These are phyloP conservation scores for Flueggea neowawraea DNA, from an alignment of 441 rosid species.

Conservation along the genomic window DNA sequence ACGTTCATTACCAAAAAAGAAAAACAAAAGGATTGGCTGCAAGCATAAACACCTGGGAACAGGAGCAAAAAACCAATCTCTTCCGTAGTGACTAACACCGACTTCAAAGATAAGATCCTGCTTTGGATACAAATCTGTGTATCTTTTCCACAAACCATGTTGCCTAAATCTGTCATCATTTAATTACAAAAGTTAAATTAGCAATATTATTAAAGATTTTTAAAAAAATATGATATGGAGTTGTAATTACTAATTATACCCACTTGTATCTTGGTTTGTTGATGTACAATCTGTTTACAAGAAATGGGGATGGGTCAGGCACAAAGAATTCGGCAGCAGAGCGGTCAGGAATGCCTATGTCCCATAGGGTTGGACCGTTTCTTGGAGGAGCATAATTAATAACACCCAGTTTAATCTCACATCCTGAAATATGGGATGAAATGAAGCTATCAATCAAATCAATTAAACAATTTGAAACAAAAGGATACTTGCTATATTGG, in stretches of 20 bases:
- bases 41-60: background rate
- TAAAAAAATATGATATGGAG: background rate
- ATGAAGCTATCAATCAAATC: background rate
- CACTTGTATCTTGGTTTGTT: slow-evolving; percentile 17
- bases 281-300: slow-evolving; percentile 17
- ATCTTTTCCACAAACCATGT: slow-evolving; percentile 77
- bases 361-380: slow-evolving; percentile 31
- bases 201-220: slow-evolving; percentile 10
- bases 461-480: too few relatives aligned
- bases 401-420: slow-evolving; percentile 4
- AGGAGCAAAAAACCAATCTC: slow-evolving; percentile 38
- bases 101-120: slow-evolving; percentile 58
- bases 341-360: slow-evolving; percentile 30
- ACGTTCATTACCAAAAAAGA: background rate
- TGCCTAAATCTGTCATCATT: slow-evolving; percentile 56
- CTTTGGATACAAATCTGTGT: slow-evolving; percentile 56
- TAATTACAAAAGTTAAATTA: background rate
- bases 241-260: background rate
- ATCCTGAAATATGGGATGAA: slow-evolving; percentile 10
- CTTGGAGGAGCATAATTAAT: slow-evolving; percentile 25
- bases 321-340: slow-evolving; percentile 27
- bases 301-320: slow-evolving; percentile 17
- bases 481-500: too few relatives aligned
- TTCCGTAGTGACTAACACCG: slow-evolving; percentile 45
- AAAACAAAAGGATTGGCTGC: background rate